Percentiles rank a stretch among this genome's conserved stretches.
These are phyloP conservation scores for Rhodotorula mucilaginosa DNA, from an alignment of 1,284 basidiomycete genomes.

Conservation along the genomic window DNA sequence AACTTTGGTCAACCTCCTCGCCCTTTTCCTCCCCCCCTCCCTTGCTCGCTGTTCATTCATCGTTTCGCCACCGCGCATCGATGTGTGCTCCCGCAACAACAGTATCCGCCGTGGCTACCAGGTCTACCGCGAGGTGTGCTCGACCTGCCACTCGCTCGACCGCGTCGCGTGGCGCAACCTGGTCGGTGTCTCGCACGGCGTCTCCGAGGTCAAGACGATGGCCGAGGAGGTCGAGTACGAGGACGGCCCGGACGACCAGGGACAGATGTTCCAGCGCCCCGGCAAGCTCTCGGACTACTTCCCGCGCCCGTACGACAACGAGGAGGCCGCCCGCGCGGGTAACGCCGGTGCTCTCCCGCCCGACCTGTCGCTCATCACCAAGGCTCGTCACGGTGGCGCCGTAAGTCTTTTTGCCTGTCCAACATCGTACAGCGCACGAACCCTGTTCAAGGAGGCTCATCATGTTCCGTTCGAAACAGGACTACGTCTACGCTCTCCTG, in stretches of 20 bases:
- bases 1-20: background rate
- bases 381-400: conserved; percentile 95
- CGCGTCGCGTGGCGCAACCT: conserved; percentile 99
- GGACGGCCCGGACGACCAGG: conserved; percentile 91
- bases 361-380: conserved; percentile 94
- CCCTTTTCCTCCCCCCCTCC: too few relatives aligned
- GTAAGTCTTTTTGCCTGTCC: conserved; percentile 51
- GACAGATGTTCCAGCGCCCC: conserved; percentile 98
- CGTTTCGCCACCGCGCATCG: conserved; percentile 2
- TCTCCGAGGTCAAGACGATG: conserved; percentile 84
- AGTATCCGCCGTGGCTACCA: conserved; percentile 98
- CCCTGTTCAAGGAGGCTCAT: background rate
- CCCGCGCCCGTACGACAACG: conserved; percentile 94
- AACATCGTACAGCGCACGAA: background rate
- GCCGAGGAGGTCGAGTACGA: conserved; percentile 96
- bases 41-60: too few relatives aligned
- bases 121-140: conserved; percentile 98
- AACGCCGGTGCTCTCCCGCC: conserved; percentile 96
- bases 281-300: conserved; percentile 97
- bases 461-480: conserved; percentile 55
- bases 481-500: conserved; percentile 94
- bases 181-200: conserved; percentile 95
- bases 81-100: conserved; percentile 15
- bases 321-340: conserved; percentile 91
- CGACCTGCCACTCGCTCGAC: conserved; percentile 97